A percentile compares a stretch with the other conserved stretches of the same genome.
These are phyloP conservation scores for Chaetoceros tenuissimus DNA, from an alignment of 108 stramenopile genomes.

Conservation along the genomic window DNA sequence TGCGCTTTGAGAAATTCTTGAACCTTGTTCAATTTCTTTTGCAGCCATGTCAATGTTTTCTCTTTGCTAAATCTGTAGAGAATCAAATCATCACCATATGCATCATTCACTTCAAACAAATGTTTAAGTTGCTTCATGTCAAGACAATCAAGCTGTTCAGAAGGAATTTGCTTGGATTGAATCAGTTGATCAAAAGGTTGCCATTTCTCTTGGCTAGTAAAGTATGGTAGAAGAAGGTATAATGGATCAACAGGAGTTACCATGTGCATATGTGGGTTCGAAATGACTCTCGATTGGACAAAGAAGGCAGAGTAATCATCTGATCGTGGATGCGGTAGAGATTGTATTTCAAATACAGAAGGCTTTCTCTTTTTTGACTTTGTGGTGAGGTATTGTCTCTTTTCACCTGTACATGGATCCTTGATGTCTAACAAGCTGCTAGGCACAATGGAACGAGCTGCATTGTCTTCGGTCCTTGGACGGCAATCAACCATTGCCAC, in stretches of 20 bases:
- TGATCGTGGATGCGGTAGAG: constrained; percentile 11
- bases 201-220: constrained; percentile 29
- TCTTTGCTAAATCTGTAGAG: constrained; percentile 42
- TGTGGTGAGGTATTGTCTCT: background rate
- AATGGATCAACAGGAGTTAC: constrained; percentile 54
- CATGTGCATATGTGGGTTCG: constrained; percentile 41
- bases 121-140: constrained; percentile 39
- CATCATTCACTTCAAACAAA: constrained; percentile 33
- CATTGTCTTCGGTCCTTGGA: too few relatives aligned
- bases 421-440: too few relatives aligned
- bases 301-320: constrained; percentile 51
- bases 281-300: constrained; percentile 42
- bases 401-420: background rate
- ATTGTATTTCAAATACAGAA: constrained; percentile 35
- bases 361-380: background rate
- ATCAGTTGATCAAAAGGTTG: constrained; percentile 56
- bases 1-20: constrained; percentile 8
- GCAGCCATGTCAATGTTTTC: constrained; percentile 38
- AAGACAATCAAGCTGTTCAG: background rate
- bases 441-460: too few relatives aligned
- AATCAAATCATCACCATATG: constrained; percentile 40
- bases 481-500: too few relatives aligned
- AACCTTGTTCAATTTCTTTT: constrained; percentile 20
- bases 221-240: constrained; percentile 34
- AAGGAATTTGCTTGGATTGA: background rate